These are phyloP conservation scores for Nidularia sp. DNA, from an alignment of 768 basidiomycete genomes.

Conservation along the genomic window DNA sequence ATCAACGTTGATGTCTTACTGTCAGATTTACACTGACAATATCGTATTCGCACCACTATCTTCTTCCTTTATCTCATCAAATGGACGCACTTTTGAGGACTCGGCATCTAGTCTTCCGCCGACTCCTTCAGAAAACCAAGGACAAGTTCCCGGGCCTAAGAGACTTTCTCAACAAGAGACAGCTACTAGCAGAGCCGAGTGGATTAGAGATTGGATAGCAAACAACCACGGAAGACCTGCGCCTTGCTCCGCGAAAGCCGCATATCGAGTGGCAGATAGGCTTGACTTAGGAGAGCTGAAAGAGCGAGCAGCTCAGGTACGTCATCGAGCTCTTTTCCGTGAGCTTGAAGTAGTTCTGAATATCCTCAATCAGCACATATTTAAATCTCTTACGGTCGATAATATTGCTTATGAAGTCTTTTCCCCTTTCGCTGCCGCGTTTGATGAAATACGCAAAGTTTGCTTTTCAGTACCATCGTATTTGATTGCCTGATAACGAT, in stretches of 20 bases:
- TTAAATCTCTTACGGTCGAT: constrained; percentile 67
- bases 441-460: constrained; percentile 77
- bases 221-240: constrained; percentile 57
- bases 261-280: constrained; percentile 79
- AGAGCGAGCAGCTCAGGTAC: constrained; percentile 59
- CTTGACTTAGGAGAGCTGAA: constrained; percentile 71
- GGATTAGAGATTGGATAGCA: constrained; percentile 69
- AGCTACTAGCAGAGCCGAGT: constrained; percentile 44
- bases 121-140: constrained; percentile 23
- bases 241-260: constrained; percentile 81
- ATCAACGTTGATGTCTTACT: background rate
- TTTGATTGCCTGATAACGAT: constrained; percentile 27
- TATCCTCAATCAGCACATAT: constrained; percentile 54
- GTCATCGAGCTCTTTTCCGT: no score
- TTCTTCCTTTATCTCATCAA: constrained; percentile 50
- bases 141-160: constrained; percentile 14
- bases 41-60: constrained; percentile 83
- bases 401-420: constrained; percentile 88
- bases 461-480: constrained; percentile 2
- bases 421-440: constrained; percentile 78
- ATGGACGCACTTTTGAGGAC: constrained; percentile 19
- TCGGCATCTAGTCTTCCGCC: constrained; percentile 16
- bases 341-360: background rate
- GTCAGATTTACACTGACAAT: constrained; percentile 78
- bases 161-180: constrained; percentile 14